These are phyloP conservation scores for Salix purpurea DNA, from an alignment of 345 rosid species.

Conservation along the genomic window DNA sequence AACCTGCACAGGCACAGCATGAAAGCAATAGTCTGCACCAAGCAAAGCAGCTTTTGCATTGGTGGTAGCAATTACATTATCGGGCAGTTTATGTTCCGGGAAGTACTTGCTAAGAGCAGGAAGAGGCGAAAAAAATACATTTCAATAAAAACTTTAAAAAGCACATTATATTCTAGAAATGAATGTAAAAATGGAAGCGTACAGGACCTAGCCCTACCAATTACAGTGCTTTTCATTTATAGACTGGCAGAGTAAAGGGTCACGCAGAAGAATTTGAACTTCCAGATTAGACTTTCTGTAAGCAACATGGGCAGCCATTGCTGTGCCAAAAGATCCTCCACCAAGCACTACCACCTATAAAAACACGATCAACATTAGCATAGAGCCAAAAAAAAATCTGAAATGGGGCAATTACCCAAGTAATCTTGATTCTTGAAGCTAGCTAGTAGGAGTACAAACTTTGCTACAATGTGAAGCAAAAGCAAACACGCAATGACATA, in stretches of 20 bases:
- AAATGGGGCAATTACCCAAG: too few relatives aligned
- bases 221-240: constrained; percentile 59
- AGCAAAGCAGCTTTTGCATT: constrained; percentile 70
- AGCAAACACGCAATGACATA: too few relatives aligned
- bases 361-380: background rate
- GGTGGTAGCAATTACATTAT: constrained; percentile 71
- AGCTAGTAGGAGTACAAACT: too few relatives aligned
- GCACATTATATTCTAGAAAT: background rate
- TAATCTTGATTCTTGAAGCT: too few relatives aligned
- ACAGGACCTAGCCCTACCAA: constrained; percentile 30
- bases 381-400: background rate
- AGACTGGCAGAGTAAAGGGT: constrained; percentile 58
- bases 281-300: constrained; percentile 57
- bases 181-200: background rate
- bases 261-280: constrained; percentile 81
- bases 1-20: constrained; percentile 95
- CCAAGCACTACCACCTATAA: constrained; percentile 89
- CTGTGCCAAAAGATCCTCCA: constrained; percentile 94
- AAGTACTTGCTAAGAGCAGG: constrained; percentile 62
- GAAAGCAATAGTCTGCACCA: constrained; percentile 81
- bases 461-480: too few relatives aligned
- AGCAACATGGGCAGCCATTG: constrained; percentile 94
- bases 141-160: background rate
- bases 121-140: background rate
- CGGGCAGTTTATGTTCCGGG: constrained; percentile 72